phyloP scores from a whole-genome alignment of 495 filamentous ascomycete genomes.

The Neurospora sp. region DNA sequence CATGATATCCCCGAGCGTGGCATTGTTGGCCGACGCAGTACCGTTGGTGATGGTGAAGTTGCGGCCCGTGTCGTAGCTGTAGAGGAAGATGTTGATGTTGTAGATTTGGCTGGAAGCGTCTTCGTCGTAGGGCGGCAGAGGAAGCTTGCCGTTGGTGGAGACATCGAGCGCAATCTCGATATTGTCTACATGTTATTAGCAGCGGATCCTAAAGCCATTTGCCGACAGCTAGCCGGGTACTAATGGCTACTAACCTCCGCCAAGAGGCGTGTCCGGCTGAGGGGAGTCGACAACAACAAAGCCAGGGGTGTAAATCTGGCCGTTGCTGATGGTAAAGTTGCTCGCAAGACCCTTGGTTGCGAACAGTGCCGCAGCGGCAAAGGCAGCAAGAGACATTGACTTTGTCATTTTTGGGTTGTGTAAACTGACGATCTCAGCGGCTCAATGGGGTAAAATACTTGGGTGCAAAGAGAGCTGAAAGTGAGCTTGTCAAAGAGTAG shows the following conservation, averaged over 20 bases:
- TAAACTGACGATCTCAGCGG: slow-evolving; percentile 18
- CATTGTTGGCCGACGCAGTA: slow-evolving; percentile 41
- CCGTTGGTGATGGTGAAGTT: slow-evolving; percentile 64
- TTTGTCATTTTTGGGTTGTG: slow-evolving; percentile 6
- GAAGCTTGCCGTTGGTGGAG: slow-evolving; percentile 51
- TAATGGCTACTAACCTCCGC: slow-evolving; percentile 42
- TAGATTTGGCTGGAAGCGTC: slow-evolving; percentile 44
- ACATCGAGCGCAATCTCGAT: slow-evolving; percentile 60
- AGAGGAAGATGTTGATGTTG: slow-evolving; percentile 58
- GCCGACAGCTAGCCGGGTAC: background rate
- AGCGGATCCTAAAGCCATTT: background rate
- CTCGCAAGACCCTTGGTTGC: slow-evolving; percentile 8
- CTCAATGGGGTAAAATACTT: background rate
- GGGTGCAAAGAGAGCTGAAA: background rate
- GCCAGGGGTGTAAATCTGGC: slow-evolving; percentile 56
- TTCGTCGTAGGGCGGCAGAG: slow-evolving; percentile 42
- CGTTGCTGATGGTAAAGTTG: slow-evolving; percentile 44
- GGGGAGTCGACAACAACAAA: slow-evolving; percentile 53
- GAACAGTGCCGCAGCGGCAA: slow-evolving; percentile 10
- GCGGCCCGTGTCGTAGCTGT: slow-evolving; percentile 44
- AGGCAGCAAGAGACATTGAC: slow-evolving; percentile 7
- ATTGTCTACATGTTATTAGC: slow-evolving; percentile 30
- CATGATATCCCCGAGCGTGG: slow-evolving; percentile 52
- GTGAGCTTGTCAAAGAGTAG: background rate
- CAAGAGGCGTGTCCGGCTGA: slow-evolving; percentile 56